Conservation (phyloP, 1,284 basidiomycete genomes). For the Albatrellus sp. region DNA sequence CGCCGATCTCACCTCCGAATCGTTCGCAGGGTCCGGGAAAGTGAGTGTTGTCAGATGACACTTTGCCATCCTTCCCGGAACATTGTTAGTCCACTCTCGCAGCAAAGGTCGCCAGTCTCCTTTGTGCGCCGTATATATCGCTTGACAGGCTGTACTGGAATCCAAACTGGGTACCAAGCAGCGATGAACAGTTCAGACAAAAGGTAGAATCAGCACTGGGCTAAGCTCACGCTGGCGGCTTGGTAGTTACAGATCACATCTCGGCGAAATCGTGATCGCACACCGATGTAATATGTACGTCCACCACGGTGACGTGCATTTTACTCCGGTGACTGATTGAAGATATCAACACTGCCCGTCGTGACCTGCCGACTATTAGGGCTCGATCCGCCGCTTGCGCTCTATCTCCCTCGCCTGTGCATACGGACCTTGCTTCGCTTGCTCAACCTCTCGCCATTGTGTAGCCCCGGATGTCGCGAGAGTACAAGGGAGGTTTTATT, state of each 20-base stretch:
- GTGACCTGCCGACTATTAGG: slow-evolving; percentile 22
- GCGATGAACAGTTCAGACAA: slow-evolving; percentile 12
- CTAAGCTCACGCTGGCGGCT: slow-evolving; percentile 10
- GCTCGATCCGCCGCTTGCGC: slow-evolving; percentile 48
- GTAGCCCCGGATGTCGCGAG: slow-evolving; percentile 44
- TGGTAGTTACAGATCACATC: slow-evolving; percentile 13
- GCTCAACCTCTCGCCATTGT: slow-evolving; percentile 24
- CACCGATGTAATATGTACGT: slow-evolving; percentile 53
- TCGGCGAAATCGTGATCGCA: slow-evolving; percentile 21
- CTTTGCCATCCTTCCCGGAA: neutral
- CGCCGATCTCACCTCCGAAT: neutral
- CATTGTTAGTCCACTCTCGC: slow-evolving; percentile 34
- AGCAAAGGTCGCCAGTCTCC: slow-evolving; percentile 27
- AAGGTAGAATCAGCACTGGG: slow-evolving; percentile 12
- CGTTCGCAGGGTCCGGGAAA: slow-evolving; percentile 29
- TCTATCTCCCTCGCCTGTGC: slow-evolving; percentile 45
- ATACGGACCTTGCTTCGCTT: slow-evolving; percentile 39
- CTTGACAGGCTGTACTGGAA: slow-evolving; percentile 16
- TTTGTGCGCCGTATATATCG: slow-evolving; percentile 20
- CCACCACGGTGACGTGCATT: neutral
- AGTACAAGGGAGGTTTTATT: slow-evolving; percentile 28
- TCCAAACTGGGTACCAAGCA: slow-evolving; percentile 14
- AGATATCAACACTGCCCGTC: no score
- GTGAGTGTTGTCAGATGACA: slow-evolving; percentile 15
- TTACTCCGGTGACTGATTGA: no score